Evolutionary conservation across 106 monocot genomes (phyloP).

Genomic region (Iris macrosiphon): DNA sequence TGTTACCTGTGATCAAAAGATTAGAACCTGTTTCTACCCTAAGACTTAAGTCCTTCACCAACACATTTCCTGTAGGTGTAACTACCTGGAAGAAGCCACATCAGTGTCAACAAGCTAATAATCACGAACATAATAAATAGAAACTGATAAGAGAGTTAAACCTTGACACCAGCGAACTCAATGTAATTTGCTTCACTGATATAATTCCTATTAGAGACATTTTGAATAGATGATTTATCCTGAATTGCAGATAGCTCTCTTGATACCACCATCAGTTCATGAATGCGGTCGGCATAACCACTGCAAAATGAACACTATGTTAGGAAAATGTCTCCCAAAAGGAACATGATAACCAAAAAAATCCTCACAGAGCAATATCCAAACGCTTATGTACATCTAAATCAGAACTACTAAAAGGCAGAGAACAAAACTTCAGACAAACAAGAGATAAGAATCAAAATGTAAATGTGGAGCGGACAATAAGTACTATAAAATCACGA

Average conservation of each 20-base stretch:
- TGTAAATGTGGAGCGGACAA: not conserved
- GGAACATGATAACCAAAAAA: not conserved
- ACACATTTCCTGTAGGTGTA: slow-evolving; percentile 84
- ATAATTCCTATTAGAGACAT: slow-evolving; percentile 46
- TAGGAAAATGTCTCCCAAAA: not conserved
- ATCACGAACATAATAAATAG: not conserved
- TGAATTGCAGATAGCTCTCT: slow-evolving; percentile 60
- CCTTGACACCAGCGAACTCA: slow-evolving; percentile 93
- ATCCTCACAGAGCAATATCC: not conserved
- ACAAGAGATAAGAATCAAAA: not conserved
- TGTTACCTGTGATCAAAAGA: slow-evolving; percentile 95
- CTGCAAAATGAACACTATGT: slow-evolving; percentile 36
- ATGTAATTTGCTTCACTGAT: slow-evolving; percentile 88
- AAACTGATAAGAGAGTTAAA: slow-evolving; percentile 12
- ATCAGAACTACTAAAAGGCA: not conserved
- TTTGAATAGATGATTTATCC: slow-evolving; percentile 38
- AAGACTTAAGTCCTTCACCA: slow-evolving; percentile 85
- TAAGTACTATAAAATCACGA: not conserved
- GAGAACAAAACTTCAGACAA: too few species aligned
- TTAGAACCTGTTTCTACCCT: slow-evolving; percentile 88
- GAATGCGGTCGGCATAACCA: slow-evolving; percentile 97
- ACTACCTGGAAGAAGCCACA: slow-evolving; percentile 64
- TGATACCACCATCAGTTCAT: slow-evolving; percentile 76
- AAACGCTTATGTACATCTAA: not conserved
- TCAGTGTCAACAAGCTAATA: slow-evolving; percentile 11